Percentiles rank a stretch among this genome's conserved stretches.
These are phyloP conservation scores for Bryoglossum gracile DNA, from an alignment of 495 filamentous ascomycete species.

Conservation along the genomic window DNA sequence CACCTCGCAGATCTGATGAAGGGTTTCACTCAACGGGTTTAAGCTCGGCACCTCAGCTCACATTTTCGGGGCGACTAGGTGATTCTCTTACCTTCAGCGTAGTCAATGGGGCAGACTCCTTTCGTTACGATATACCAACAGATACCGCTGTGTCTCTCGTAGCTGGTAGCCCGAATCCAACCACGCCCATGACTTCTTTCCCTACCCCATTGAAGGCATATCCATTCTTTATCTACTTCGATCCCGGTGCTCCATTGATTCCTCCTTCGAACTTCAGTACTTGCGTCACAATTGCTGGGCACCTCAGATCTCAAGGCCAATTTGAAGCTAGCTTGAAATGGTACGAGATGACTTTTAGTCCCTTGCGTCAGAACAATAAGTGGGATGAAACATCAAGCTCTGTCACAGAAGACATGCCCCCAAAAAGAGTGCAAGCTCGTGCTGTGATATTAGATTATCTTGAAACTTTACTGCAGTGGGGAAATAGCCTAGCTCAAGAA, in stretches of 20 bases:
- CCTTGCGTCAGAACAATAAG: too few relatives aligned
- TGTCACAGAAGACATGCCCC: too few relatives aligned
- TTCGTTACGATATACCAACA: slow-evolving; percentile 1
- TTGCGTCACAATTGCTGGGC: background rate
- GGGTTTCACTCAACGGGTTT: background rate
- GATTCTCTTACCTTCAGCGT: slow-evolving; percentile 2
- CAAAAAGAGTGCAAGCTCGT: too few relatives aligned
- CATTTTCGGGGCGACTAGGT: background rate
- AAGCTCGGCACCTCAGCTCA: background rate
- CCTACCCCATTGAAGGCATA: background rate
- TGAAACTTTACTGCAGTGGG: slow-evolving; percentile 4
- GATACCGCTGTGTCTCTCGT: background rate
- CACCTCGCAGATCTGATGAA: slow-evolving; percentile 1
- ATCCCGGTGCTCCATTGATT: background rate
- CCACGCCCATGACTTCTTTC: background rate
- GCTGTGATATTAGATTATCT: too few relatives aligned
- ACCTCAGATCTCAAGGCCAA: too few relatives aligned
- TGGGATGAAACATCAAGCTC: too few relatives aligned
- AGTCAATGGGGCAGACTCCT: background rate
- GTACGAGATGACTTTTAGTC: too few relatives aligned
- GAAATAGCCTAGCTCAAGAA: background rate
- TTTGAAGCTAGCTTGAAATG: too few relatives aligned
- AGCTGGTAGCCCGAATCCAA: background rate
- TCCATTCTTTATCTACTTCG: slow-evolving; percentile 3
- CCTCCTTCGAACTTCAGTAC: background rate